Base-by-base conservation (phyloP, 208 protist species). In the Angomonas deanei region DNA sequence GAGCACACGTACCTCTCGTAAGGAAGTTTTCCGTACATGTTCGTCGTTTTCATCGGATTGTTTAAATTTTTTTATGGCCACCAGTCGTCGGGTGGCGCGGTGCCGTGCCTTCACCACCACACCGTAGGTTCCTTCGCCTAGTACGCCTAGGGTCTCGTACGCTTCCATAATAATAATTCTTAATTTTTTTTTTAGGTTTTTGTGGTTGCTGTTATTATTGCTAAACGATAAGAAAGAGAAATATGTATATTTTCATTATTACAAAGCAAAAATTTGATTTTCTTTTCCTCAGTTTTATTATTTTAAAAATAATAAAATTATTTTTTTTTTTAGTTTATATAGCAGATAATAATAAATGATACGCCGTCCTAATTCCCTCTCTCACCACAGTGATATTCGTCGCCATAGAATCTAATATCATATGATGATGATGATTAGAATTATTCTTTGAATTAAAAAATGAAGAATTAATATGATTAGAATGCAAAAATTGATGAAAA, bases 41-140 rank as follows among this genome's bases (percentile, higher is more conserved):
- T 97, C 95, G 63, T 97, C 91, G 38, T 97, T 91, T 34, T 90
- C 83, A 4, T 93, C 83, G 8, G 78, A 89, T 68, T 98, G 92
- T 81, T 98, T 98, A 82, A 98, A 98, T 68, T 97, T 97, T 70
- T 98, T 98, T 62, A 98, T 98, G 23, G 96, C 96, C 1, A 98
- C 96, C 3, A 97, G 80, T 54, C 90, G 86, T 1, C 93, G 91
- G 5, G 94, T 98, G 4, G 86, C 78, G 23, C 94, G 92, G 63
- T 97, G 85, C n/a, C 89, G 76, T 2, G 91, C 92, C 78, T 97
- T 96, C 28, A 98, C 80, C 27, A 98, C 96, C 1, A 97, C 91
- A 46, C 96, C 96, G 63, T 98, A 98, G 15, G 96, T 97, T 27
- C 96, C 96, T 64, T 97, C 92, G 15, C 96, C 96, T 47, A 98